Evolutionary conservation across 2,329 filamentous ascomycete genomes (phyloP).

Genomic region (Ambrosiella xylebori): DNA sequence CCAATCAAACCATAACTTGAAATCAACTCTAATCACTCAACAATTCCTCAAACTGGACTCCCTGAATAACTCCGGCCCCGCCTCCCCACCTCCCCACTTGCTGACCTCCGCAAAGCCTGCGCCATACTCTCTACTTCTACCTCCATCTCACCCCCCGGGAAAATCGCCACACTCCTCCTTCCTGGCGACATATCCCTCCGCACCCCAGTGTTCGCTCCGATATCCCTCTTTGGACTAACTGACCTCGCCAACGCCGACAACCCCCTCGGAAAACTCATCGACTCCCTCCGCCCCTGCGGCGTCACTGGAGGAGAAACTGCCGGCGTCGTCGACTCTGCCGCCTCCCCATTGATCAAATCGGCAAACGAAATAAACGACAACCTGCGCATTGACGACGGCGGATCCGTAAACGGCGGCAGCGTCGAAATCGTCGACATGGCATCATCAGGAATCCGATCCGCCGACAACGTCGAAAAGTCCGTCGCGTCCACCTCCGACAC

Average conservation of each 20-base stretch:
- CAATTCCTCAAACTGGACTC: slow-evolving; percentile 34
- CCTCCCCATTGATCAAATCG: slow-evolving; percentile 79
- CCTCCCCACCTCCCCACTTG: slow-evolving; percentile 57
- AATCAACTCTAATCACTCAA: neutral
- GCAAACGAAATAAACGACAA: slow-evolving; percentile 94
- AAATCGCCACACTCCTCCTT: slow-evolving; percentile 38
- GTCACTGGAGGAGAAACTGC: too few species aligned
- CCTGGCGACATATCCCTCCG: slow-evolving; percentile 50
- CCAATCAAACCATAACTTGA: neutral
- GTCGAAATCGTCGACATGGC: slow-evolving; percentile 65
- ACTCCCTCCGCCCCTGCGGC: too few species aligned
- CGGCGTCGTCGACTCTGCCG: slow-evolving; percentile 16
- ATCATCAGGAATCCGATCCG: slow-evolving; percentile 36
- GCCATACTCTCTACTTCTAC: slow-evolving; percentile 87
- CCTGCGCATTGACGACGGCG: slow-evolving; percentile 48
- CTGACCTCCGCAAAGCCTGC: slow-evolving; percentile 71
- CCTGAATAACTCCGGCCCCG: slow-evolving; percentile 33
- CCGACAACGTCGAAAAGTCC: slow-evolving; percentile 37
- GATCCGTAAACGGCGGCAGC: neutral
- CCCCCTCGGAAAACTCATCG: slow-evolving; percentile 21
- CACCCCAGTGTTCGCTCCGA: slow-evolving; percentile 58
- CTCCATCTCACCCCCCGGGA: slow-evolving; percentile 35
- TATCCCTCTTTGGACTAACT: slow-evolving; percentile 64
- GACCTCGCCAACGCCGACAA: slow-evolving; percentile 46
- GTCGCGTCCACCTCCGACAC: slow-evolving; percentile 36